A percentile compares a stretch with the other conserved stretches of the same genome.
Evolutionary conservation across 768 basidiomycete species (phyloP).

Genomic region (Leucosporidium creatinivorum): DNA sequence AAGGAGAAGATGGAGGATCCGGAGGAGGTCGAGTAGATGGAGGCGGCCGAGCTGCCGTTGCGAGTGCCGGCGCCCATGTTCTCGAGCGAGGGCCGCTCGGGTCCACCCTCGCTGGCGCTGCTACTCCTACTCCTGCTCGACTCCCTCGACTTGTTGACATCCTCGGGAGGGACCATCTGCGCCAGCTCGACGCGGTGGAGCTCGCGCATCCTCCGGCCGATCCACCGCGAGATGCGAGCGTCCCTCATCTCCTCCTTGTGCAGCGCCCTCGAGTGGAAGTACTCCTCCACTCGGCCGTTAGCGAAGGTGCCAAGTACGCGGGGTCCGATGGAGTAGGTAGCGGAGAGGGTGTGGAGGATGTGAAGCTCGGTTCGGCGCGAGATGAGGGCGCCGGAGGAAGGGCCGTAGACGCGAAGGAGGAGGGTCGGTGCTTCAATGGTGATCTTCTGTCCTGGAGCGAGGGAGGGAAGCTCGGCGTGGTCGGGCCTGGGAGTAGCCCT

Average conservation of each 20-base stretch:
- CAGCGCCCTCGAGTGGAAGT: constrained; percentile 79
- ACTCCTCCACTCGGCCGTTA: constrained; percentile 93
- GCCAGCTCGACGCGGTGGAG: constrained; percentile 84
- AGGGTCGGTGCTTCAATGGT: constrained; percentile 50
- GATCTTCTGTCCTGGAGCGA: constrained; percentile 36
- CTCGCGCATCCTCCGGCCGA: constrained; percentile 92
- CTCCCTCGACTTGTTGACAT: not conserved
- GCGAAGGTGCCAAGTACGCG: constrained; percentile 88
- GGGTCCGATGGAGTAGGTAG: constrained; percentile 79
- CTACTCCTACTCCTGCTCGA: not conserved
- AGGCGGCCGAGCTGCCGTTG: constrained; percentile 7
- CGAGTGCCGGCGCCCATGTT: constrained; percentile 3
- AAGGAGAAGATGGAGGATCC: constrained; percentile 33
- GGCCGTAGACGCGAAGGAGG: constrained; percentile 84
- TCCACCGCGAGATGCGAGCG: constrained; percentile 67
- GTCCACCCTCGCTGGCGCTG: not conserved
- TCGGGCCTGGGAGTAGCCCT: not conserved
- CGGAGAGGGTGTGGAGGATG: constrained; percentile 81
- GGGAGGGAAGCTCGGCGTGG: constrained; percentile 43
- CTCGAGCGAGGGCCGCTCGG: constrained; percentile 8
- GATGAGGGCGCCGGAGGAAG: constrained; percentile 76
- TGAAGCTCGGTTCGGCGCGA: constrained; percentile 79
- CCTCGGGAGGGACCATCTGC: constrained; percentile 46
- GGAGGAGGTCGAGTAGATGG: constrained; percentile 27
- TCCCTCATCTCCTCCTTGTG: constrained; percentile 70